Base-by-base conservation (phyloP, 768 basidiomycete genomes). In the Scleroderma bovista region DNA sequence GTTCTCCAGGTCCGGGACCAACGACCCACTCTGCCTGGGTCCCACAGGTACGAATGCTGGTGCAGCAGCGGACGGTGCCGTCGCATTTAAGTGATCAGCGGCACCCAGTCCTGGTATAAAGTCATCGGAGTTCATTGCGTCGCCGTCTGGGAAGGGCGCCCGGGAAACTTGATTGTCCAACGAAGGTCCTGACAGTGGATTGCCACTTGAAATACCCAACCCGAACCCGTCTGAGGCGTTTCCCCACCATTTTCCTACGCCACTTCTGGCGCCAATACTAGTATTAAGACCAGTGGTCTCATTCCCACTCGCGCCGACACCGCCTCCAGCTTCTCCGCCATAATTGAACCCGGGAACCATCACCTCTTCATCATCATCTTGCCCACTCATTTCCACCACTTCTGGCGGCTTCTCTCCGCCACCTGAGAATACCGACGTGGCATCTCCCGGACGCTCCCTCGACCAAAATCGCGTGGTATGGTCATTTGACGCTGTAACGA, bases 401-500 rank as follows among this genome's bases (percentile, higher is more conserved):
- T 85, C 86, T 0, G 87, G 86, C 12, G 90, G 91, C 68, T 88
- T 89, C 72, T 92, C 88, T 15, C 88, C 89, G 6, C 86, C 88
- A 8, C 81, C 85, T 0, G 81, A 81, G 66, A 90, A 90, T 37
- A 84, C 88, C 47, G 79, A 81, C n/a, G 78, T 74, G 1, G 77
- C 75, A 58, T 91, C 89, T n/a, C 90, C 88, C 0, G 90, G 90
- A 3, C 90, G 79, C 62, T 93, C 90, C 59, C 95, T 81, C 43
- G 86, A 85, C 95, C 96, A 98, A 77, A 98, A 99, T n/a, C 94
- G 81, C 6, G 95, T 96, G 6, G 96, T 97, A 71, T 94, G 92
- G 74, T 99, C 96, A 72, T 96, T 98, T n/a, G 88, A 89, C 10
- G 87, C 96, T 54, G 83, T 86, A 53, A 86, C 93, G 59, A 99